phyloP scores from a whole-genome alignment of 805 yeast genomes.

The Candida broadrunensis region DNA sequence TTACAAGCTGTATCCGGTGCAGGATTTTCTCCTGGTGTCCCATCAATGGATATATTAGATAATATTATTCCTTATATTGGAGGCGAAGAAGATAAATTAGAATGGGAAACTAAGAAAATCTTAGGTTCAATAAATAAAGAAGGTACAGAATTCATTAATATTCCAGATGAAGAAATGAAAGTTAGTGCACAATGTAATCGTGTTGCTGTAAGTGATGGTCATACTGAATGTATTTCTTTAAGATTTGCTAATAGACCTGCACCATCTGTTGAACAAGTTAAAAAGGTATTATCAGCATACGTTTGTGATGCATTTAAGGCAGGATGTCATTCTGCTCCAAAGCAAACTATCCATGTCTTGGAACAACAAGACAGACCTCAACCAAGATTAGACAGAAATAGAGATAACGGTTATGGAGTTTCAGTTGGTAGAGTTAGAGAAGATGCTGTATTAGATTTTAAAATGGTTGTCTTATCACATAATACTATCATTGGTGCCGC shows the following conservation, averaged over 20 bases:
- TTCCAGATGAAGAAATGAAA: constrained; percentile 67
- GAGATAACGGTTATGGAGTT: constrained; percentile 92
- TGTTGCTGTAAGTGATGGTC: constrained; percentile 97
- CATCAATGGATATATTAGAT: constrained; percentile 92
- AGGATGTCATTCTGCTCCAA: constrained; percentile 90
- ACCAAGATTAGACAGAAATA: constrained; percentile 94
- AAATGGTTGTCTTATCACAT: constrained; percentile 97
- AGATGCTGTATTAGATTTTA: constrained; percentile 89
- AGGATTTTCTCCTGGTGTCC: constrained; percentile 96
- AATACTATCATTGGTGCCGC: constrained; percentile 99
- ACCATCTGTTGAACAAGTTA: constrained; percentile 80
- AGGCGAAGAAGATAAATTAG: constrained; percentile 98
- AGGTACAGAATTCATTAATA: constrained; percentile 53
- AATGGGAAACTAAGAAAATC: constrained; percentile 97
- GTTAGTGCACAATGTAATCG: constrained; percentile 97
- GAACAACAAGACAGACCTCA: constrained; percentile 95
- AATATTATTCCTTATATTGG: constrained; percentile 92
- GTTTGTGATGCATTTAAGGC: constrained; percentile 77
- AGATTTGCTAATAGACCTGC: constrained; percentile 79
- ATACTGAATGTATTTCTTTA: constrained; percentile 90
- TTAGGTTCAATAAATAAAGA: constrained; percentile 61
- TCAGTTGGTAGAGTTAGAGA: constrained; percentile 92
- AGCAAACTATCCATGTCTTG: constrained; percentile 84
- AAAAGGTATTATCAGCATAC: constrained; percentile 66
- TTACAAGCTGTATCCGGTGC: constrained; percentile 98